These are phyloP conservation scores for Cystofilobasidium capitatum DNA, from an alignment of 768 basidiomycete species.

Conservation along the genomic window DNA sequence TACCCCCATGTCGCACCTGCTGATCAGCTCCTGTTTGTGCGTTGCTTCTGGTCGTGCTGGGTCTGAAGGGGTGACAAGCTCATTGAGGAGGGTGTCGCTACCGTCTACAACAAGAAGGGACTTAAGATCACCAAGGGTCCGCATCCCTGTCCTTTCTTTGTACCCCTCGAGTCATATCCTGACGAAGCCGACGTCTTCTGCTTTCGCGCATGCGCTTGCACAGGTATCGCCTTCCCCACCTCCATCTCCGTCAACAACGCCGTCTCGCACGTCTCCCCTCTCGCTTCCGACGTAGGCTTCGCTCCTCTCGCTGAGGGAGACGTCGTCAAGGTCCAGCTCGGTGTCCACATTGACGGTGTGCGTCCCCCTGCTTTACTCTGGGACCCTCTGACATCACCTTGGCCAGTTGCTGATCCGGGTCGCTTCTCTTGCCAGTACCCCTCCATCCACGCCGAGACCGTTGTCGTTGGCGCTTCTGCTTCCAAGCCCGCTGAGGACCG, in stretches of 20 bases:
- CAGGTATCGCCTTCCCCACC: slow-evolving; percentile 91
- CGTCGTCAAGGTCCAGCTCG: slow-evolving; percentile 90
- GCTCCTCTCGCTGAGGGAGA: slow-evolving; percentile 53
- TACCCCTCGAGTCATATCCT: neutral
- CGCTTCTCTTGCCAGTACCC: slow-evolving; percentile 49
- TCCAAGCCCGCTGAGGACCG: slow-evolving; percentile 69
- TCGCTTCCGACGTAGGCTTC: slow-evolving; percentile 55
- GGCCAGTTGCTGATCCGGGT: neutral
- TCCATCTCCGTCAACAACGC: slow-evolving; percentile 87
- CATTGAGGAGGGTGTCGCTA: slow-evolving; percentile 71
- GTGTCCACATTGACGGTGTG: slow-evolving; percentile 88
- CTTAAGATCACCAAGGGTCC: slow-evolving; percentile 82
- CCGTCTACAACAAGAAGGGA: slow-evolving; percentile 79
- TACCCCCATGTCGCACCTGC: neutral
- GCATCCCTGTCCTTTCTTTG: slow-evolving; percentile 30
- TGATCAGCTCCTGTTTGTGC: slow-evolving; percentile 1
- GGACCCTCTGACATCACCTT: neutral
- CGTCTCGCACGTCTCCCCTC: slow-evolving; percentile 93
- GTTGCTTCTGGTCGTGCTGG: neutral
- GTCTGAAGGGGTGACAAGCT: slow-evolving; percentile 64
- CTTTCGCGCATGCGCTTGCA: too few species aligned
- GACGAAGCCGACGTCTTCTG: neutral
- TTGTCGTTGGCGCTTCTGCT: slow-evolving; percentile 71
- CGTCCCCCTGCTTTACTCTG: neutral
- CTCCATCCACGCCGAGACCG: slow-evolving; percentile 82